Evolutionary conservation across 225 moss, liverwort and hornwort genomes (phyloP).

Genomic region (Physcomitrium patens): DNA sequence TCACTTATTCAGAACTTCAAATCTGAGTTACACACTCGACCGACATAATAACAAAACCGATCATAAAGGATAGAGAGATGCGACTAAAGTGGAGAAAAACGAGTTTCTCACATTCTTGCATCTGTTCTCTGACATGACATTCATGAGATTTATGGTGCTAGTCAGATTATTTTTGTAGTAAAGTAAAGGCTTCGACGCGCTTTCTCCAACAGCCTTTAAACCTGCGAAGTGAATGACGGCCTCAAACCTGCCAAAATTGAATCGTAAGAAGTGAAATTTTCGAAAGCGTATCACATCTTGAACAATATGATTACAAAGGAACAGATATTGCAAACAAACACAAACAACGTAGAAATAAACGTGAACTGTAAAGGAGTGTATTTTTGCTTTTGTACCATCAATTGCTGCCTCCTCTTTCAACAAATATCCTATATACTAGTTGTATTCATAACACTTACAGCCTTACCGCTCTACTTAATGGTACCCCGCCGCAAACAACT

Average conservation of each 20-base stretch:
- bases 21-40: not conserved
- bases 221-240: conserved; percentile 83
- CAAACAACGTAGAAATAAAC: no score
- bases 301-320: not conserved
- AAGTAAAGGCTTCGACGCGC: conserved; percentile 64
- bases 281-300: not conserved
- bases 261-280: not conserved
- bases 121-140: conserved; percentile 65
- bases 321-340: not conserved
- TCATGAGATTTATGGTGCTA: conserved; percentile 65
- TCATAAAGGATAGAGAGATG: not conserved
- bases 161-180: conserved; percentile 70
- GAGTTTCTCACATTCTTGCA: conserved; percentile 65
- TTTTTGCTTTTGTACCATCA: no score
- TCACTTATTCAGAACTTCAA: not conserved
- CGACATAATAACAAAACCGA: not conserved
- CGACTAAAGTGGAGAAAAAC: not conserved
- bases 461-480: not conserved
- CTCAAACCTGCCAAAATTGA: conserved; percentile 58
- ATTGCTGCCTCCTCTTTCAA: no score
- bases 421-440: not conserved
- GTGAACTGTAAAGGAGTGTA: no score
- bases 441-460: not conserved
- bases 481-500: not conserved
- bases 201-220: conserved; percentile 73